These are phyloP conservation scores for Teunomyces gatunensis DNA, from an alignment of 805 yeast genomes.

Conservation along the genomic window DNA sequence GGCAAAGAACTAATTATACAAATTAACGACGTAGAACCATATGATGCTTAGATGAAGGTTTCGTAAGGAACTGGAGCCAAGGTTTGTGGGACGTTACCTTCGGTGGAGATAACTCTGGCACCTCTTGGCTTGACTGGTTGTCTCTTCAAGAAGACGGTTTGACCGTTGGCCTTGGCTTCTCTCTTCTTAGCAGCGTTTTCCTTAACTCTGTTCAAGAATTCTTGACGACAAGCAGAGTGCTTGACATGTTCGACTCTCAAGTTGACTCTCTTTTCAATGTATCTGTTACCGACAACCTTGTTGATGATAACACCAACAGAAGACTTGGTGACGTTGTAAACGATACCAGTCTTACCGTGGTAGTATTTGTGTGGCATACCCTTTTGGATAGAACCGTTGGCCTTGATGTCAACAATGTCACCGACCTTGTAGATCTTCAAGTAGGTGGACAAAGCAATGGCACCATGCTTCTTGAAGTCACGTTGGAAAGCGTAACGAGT, in stretches of 20 bases:
- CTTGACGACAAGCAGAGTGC: slow-evolving; percentile 99
- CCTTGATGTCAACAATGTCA: slow-evolving; percentile 99
- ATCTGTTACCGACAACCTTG: slow-evolving; percentile 99
- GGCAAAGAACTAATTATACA: slow-evolving; percentile 4
- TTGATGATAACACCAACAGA: slow-evolving; percentile 97
- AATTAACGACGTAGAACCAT: slow-evolving; percentile 4
- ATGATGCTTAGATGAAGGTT: slow-evolving; percentile 81
- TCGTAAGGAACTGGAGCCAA: slow-evolving; percentile 99
- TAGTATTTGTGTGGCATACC: slow-evolving; percentile 99
- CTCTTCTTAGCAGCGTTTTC: slow-evolving; percentile 87
- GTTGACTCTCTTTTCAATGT: slow-evolving; percentile 98
- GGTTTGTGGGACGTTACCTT: slow-evolving; percentile 87
- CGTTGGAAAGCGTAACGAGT: slow-evolving; percentile 99
- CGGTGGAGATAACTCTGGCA: slow-evolving; percentile 79
- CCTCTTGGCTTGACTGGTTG: slow-evolving; percentile 98
- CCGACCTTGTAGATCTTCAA: slow-evolving; percentile 98
- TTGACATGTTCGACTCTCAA: slow-evolving; percentile 98
- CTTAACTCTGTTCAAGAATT: slow-evolving; percentile 98
- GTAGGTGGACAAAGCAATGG: slow-evolving; percentile 92
- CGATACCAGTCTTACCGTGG: slow-evolving; percentile 99
- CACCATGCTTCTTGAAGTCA: slow-evolving; percentile 98
- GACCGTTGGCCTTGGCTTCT: slow-evolving; percentile 95
- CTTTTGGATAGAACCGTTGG: slow-evolving; percentile 98
- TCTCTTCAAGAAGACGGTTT: slow-evolving; percentile 90
- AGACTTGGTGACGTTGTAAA: slow-evolving; percentile 97